phyloP scores from a whole-genome alignment of 2,329 filamentous ascomycete genomes.

The Ophiocordyceps unilateralis region DNA sequence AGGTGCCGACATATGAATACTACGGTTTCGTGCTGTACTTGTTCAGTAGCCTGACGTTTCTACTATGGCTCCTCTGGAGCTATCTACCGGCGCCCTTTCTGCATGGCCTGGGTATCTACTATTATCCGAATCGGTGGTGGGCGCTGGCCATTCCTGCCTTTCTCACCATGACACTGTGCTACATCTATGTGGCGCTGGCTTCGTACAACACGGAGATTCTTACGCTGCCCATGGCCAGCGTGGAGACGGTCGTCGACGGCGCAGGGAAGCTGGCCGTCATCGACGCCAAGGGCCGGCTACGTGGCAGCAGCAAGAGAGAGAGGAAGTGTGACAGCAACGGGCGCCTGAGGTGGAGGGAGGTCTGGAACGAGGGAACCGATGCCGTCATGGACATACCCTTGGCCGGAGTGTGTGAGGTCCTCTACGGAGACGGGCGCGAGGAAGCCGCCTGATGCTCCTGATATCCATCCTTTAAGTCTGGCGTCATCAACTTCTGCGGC shows the following conservation, averaged over 20 bases:
- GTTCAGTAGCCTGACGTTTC: constrained; percentile 66
- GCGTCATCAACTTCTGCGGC: no score
- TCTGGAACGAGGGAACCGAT: constrained; percentile 90
- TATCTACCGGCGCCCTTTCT: constrained; percentile 86
- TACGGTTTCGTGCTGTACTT: constrained; percentile 97
- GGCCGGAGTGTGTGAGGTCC: constrained; percentile 82
- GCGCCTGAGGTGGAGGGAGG: constrained; percentile 51
- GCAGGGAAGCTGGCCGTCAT: constrained; percentile 73
- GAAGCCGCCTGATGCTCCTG: constrained; percentile 3
- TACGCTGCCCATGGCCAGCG: constrained; percentile 59
- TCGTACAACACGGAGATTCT: constrained; percentile 80
- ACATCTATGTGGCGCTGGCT: constrained; percentile 87
- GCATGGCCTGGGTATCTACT: constrained; percentile 83
- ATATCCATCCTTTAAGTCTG: neutral
- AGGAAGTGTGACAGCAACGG: constrained; percentile 19
- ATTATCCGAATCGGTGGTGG: constrained; percentile 98
- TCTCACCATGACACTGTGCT: constrained; percentile 73
- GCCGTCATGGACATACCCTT: constrained; percentile 94
- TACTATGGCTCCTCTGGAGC: constrained; percentile 60
- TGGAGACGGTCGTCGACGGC: constrained; percentile 86
- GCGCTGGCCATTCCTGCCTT: constrained; percentile 81
- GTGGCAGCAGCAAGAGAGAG: constrained; percentile 18
- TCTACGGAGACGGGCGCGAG: constrained; percentile 52
- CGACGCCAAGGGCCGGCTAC: constrained; percentile 46
- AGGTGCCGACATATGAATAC: constrained; percentile 98